phyloP scores from a whole-genome alignment of 2,329 filamentous ascomycete species.

The Pyricularia sp. region DNA sequence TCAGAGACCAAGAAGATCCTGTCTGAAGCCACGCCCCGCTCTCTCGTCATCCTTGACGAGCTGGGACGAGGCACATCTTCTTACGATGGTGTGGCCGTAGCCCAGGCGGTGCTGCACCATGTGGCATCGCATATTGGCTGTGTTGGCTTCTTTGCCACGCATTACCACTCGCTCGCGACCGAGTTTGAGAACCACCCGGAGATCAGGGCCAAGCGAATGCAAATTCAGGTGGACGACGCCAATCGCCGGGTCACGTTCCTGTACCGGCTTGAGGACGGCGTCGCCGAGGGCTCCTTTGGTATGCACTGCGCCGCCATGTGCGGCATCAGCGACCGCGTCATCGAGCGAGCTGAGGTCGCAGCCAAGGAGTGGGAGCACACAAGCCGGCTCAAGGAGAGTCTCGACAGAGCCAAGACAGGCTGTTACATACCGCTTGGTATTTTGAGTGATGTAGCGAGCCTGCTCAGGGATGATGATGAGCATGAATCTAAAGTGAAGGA shows the following conservation, averaged over 20 bases:
- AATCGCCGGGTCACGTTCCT: conserved; percentile 88
- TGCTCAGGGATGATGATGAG: conserved; percentile 51
- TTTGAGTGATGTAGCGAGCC: conserved; percentile 76
- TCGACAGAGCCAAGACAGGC: conserved; percentile 70
- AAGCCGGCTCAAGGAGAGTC: conserved; percentile 75
- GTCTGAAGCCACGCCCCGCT: conserved; percentile 84
- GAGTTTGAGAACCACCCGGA: conserved; percentile 89
- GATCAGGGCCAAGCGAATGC: conserved; percentile 80
- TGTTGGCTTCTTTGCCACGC: conserved; percentile 92
- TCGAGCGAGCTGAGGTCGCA: conserved; percentile 79
- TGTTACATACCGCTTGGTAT: conserved; percentile 78
- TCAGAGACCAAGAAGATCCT: conserved; percentile 98
- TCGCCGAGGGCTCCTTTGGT: conserved; percentile 93
- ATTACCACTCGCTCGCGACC: conserved; percentile 88
- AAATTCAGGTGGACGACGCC: conserved; percentile 82
- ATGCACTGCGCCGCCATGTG: conserved; percentile 99
- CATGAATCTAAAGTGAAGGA: conserved; percentile 28
- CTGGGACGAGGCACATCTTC: conserved; percentile 89
- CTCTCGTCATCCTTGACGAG: conserved; percentile 93
- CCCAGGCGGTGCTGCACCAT: conserved; percentile 94
- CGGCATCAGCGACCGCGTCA: conserved; percentile 74
- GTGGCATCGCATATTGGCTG: conserved; percentile 89
- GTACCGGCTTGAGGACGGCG: conserved; percentile 86
- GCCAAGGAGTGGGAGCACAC: conserved; percentile 95
- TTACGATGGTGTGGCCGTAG: conserved; percentile 94